These are phyloP conservation scores for Hypoxylon sp. DNA, from an alignment of 2,329 filamentous ascomycete species.

Conservation along the genomic window DNA sequence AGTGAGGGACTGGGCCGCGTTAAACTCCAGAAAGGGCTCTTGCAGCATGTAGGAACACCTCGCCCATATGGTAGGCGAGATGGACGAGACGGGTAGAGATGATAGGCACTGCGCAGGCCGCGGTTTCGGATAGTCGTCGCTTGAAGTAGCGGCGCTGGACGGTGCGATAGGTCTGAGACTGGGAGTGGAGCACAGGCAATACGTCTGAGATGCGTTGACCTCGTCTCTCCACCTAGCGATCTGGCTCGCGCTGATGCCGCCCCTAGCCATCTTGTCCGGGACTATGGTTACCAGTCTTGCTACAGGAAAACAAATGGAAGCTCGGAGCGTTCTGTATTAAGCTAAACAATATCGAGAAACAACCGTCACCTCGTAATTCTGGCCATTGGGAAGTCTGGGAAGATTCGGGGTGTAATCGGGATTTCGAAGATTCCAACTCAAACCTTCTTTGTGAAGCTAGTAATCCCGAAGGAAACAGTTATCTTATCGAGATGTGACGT, in stretches of 20 bases:
- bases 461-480: constrained; percentile 3
- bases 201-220: constrained; percentile 54
- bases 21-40: background rate
- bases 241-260: constrained; percentile 44
- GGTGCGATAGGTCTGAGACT: constrained; percentile 36
- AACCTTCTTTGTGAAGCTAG: background rate
- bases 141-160: constrained; percentile 1
- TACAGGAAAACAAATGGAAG: background rate
- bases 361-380: background rate
- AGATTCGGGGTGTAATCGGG: background rate
- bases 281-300: background rate
- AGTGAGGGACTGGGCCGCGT: background rate
- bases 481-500: constrained; percentile 39
- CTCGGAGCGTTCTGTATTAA: background rate
- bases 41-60: background rate
- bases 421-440: background rate
- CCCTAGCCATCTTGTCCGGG: constrained; percentile 9
- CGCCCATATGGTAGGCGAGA: background rate
- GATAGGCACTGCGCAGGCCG: background rate
- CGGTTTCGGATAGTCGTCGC: constrained; percentile 6
- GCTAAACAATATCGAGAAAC: background rate
- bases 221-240: constrained; percentile 65
- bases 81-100: background rate
- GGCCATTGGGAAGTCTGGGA: background rate
- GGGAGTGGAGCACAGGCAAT: constrained; percentile 51